Evolutionary conservation across 257 asterid species (phyloP).

Genomic region (Petunia secreta): DNA sequence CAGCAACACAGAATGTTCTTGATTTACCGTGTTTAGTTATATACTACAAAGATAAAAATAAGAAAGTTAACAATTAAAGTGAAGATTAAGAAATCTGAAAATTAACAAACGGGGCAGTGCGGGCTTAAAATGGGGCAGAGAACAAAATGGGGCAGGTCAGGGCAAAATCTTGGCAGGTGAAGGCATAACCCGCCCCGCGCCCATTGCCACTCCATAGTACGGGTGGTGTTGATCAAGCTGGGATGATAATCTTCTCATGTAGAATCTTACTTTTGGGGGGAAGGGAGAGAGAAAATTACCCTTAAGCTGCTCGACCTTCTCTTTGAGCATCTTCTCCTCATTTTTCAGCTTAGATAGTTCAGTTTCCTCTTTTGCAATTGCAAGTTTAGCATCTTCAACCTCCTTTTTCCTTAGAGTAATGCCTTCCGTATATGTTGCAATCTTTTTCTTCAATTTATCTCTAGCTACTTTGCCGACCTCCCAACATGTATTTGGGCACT

Average conservation of each 20-base stretch:
- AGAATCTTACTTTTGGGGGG: constrained; percentile 18
- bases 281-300: constrained; percentile 45
- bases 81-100: no score
- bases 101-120: no score
- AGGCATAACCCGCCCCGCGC: no score
- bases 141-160: no score
- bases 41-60: no score
- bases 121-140: no score
- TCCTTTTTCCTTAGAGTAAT: constrained; percentile 61
- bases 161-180: no score
- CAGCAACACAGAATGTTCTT: no score
- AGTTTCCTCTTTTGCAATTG: constrained; percentile 73
- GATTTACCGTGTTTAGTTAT: no score
- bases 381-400: constrained; percentile 68
- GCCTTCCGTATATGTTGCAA: constrained; percentile 76
- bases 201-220: neutral
- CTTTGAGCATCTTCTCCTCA: constrained; percentile 82
- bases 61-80: no score
- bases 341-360: constrained; percentile 69
- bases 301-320: constrained; percentile 75
- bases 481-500: constrained; percentile 93
- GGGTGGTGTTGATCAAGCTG: neutral
- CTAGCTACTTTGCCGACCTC: constrained; percentile 92
- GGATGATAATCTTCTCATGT: constrained; percentile 14
- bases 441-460: constrained; percentile 82